Evolutionary conservation across 2,329 filamentous ascomycete species (phyloP), one percentile per base, ranked within the genome.

Genomic region (Ploettnerulaceae sp.): DNA sequence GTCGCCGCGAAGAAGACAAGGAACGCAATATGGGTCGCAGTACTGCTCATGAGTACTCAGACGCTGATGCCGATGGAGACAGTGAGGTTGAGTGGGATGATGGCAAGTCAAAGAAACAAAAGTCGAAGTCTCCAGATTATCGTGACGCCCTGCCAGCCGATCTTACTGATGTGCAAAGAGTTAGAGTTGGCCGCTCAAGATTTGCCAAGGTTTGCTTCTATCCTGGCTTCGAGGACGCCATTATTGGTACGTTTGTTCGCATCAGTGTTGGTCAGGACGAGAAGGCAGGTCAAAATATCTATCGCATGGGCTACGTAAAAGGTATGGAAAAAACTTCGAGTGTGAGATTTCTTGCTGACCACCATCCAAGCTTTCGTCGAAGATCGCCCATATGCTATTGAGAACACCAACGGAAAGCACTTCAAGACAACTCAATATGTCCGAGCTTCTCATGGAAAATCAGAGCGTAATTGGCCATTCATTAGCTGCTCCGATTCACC

Each of bases 201-300:
- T 95, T 98, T 65, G 84, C 86, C 5, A 82, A 91, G 61, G 85
- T 95, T 45, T 96, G 89, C 73, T 95, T 95, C 70, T 91, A 90
- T 57, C 93, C 93, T 8, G 84, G 84, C 3, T 96, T 98, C 57
- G 86, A 95, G 46, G 71, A 85, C 7, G 77, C 85, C 22, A 86
- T 96, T 59, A 80, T 74, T 12, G 89, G 89, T 41, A 94, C 89
- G 66, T 98, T 86, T 64, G 84, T 84, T 28, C 86, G 93, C 41
- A 81, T 97, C 55, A 86, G 83, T 52, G 79, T 96, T 47, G 91
- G 90, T 0, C 76, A 84, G 9, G 85, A 94, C 62, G 77, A 78
- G 8, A 75, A 82, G 17, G 86, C 79, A 3, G 83, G 84, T 3
- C 72, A 82, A 49, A 84, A 86, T 52, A 77, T 87, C 55, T 98